Conservation (phyloP, 1,284 basidiomycete species). For the Lentinula novae-zelandiae region DNA sequence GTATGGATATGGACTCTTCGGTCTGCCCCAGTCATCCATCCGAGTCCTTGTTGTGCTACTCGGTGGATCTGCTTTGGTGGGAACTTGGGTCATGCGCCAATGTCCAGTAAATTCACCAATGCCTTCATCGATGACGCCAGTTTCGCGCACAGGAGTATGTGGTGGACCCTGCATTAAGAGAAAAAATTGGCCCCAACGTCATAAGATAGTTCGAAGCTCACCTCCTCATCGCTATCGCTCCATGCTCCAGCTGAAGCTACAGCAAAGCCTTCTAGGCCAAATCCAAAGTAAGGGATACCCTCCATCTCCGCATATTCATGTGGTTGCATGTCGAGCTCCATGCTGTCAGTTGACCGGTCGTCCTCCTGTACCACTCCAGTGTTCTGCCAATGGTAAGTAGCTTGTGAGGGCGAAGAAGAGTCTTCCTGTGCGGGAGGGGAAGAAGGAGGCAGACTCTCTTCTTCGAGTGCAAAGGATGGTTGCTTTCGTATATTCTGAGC, state of each 20-base stretch:
- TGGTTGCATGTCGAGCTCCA: conserved; percentile 18
- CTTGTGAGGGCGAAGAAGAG: conserved; percentile 7
- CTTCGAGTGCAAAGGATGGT: neutral
- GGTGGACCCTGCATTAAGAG: neutral
- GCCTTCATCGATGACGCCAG: conserved; percentile 20
- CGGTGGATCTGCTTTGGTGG: conserved; percentile 66
- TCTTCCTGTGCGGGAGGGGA: conserved; percentile 21
- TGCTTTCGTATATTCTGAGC: neutral
- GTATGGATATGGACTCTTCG: conserved; percentile 60
- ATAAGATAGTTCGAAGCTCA: neutral
- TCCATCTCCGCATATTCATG: conserved; percentile 14
- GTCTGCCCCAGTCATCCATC: conserved; percentile 62
- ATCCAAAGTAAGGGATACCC: neutral
- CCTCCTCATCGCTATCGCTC: conserved; percentile 17
- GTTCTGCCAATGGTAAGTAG: conserved; percentile 2
- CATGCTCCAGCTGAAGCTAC: conserved; percentile 1
- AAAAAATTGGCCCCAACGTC: neutral
- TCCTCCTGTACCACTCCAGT: neutral
- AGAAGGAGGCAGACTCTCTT: conserved; percentile 16
- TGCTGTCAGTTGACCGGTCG: conserved; percentile 16
- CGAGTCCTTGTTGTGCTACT: conserved; percentile 47
- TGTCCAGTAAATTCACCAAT: conserved; percentile 64
- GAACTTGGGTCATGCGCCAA: conserved; percentile 49
- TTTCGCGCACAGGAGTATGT: neutral
- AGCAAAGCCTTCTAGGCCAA: neutral